Conservation (phyloP, 305 asterid species). For the Rubia tinctorum region DNA sequence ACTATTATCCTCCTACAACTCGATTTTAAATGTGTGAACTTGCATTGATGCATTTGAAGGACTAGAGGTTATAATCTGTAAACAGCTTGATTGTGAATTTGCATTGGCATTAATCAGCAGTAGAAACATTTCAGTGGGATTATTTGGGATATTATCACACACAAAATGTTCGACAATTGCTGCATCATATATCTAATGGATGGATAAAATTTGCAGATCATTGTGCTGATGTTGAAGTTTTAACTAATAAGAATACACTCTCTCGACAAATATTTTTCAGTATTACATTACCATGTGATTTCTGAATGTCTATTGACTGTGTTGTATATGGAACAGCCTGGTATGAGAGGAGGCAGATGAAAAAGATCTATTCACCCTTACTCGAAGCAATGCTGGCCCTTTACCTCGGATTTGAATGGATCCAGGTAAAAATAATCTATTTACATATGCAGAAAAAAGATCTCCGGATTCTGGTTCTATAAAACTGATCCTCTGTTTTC, state of each 20-base stretch:
- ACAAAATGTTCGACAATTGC: no score
- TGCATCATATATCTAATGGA: no score
- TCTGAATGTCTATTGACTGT: background rate
- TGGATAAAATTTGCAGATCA: background rate
- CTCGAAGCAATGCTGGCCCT: constrained; percentile 81
- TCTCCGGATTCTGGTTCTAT: background rate
- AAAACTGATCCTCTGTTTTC: background rate
- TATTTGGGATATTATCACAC: no score
- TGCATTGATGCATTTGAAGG: background rate
- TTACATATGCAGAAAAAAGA: background rate
- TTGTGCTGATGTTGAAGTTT: background rate
- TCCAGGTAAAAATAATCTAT: constrained; percentile 47
- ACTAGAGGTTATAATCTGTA: background rate
- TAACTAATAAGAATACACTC: no score
- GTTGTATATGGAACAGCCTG: constrained; percentile 59
- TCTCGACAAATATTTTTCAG: background rate
- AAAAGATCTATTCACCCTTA: constrained; percentile 89
- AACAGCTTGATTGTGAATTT: background rate
- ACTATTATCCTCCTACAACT: background rate
- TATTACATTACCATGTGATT: background rate
- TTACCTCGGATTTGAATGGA: constrained; percentile 96
- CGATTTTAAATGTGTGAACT: background rate
- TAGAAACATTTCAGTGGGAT: no score
- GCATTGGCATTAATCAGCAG: background rate
- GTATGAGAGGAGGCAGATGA: constrained; percentile 91